A percentile compares a stretch with the other conserved stretches of the same genome.
These are phyloP conservation scores for Elaeagnus macrophylla DNA, from an alignment of 306 rosid genomes.

Conservation along the genomic window DNA sequence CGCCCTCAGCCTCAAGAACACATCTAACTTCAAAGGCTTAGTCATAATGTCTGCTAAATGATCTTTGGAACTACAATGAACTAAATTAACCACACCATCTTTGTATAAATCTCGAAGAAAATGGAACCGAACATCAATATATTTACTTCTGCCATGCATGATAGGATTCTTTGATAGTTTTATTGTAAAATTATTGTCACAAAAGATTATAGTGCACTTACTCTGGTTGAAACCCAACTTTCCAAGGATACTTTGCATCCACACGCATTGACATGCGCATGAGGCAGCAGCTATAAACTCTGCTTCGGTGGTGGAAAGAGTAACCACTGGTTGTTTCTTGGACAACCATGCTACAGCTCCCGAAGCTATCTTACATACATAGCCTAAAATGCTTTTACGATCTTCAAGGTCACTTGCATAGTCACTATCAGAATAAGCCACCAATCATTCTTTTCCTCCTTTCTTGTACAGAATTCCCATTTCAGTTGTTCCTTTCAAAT, in stretches of 20 bases:
- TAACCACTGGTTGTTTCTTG: too few relatives aligned
- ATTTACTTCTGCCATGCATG: not conserved
- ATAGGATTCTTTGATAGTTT: not conserved
- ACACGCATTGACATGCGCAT: too few relatives aligned
- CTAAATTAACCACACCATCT: not conserved
- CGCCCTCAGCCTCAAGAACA: not conserved
- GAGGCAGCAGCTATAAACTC: too few relatives aligned
- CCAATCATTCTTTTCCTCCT: not conserved
- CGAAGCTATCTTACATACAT: not conserved
- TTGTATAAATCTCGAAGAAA: not conserved
- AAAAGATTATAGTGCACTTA: not conserved
- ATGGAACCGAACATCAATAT: constrained; percentile 2
- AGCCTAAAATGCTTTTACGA: not conserved
- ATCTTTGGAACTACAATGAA: not conserved
- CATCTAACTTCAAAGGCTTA: not conserved
- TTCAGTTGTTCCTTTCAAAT: not conserved
- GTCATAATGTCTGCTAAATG: not conserved
- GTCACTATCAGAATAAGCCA: not conserved
- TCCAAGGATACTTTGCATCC: not conserved
- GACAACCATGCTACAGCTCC: not conserved
- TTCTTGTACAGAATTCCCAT: not conserved
- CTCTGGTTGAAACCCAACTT: not conserved
- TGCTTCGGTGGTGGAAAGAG: too few relatives aligned
- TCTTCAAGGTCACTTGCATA: not conserved
- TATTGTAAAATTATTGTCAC: not conserved